Base-by-base conservation (phyloP, 2,329 filamentous ascomycete genomes). In the Chrysosporium keratinophilum region DNA sequence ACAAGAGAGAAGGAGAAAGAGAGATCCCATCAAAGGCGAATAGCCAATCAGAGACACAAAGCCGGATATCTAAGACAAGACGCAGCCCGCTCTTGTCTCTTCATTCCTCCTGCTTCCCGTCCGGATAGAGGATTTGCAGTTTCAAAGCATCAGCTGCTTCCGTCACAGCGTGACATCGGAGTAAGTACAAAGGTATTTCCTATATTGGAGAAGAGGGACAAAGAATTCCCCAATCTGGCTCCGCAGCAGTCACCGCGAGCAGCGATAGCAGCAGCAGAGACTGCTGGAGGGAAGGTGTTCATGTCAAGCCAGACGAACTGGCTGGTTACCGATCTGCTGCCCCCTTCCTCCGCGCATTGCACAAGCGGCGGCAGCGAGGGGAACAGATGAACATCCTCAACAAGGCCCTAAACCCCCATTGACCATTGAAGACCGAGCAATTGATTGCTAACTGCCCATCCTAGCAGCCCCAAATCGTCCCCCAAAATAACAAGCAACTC, bases 131-230 rank as follows among this genome's bases (percentile, higher is more conserved):
- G 11, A 19, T 28, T 15, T 47, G 23, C 44, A 14, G n/a, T n/a
- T 31, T 42, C 37, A 50, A 41, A 50, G 48, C 14, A n/a, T 15
- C 14, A 49, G 4, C 50, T 50, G 45, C 40, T 54, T 50, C 51
- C 40, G 51, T 45, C 35, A 46, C 45, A 19, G 43, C 17, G 40
- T 54, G 10, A 50, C 40, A 23, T 37, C 41, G 39, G 23, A 35
- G 49, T 51, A 40, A 51, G 49, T 51, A 51, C 49, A 51, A 51
- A 51, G 49, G 19, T 51, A 20, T 50, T 50, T 23, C 35, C 23
- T 14, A 28, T 15, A 19, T 9, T 33, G 28, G 34, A 9, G 35
- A 14, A 51, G 39, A 51, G 43, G 43, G 49, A 51, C 42, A 5
- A 14, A 17, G 33, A 34, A 35, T 7, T 1, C 3, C n/a, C 49